Evolutionary conservation across 371 early-diverging fungal species (phyloP).

Genomic region (Dichotomocladium elegans): DNA sequence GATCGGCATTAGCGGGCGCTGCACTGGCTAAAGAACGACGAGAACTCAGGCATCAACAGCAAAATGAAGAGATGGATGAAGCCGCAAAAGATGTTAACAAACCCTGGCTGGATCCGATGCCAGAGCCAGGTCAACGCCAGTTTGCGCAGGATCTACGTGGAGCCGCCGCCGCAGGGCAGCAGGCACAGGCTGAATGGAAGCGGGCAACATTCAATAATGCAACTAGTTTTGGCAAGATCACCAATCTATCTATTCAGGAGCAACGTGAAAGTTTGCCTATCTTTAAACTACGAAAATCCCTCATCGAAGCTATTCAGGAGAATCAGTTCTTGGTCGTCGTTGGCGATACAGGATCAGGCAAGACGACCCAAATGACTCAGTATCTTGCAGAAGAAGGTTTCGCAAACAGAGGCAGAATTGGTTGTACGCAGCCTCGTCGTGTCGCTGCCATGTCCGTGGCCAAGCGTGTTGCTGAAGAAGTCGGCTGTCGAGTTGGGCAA

Average conservation of each 20-base stretch:
- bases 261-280: slow-evolving; percentile 92
- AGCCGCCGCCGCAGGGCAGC: slow-evolving; percentile 51
- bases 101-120: slow-evolving; percentile 96
- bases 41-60: slow-evolving; percentile 84
- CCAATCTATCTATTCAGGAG: slow-evolving; percentile 83
- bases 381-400: slow-evolving; percentile 95
- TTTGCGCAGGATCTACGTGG: slow-evolving; percentile 89
- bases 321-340: slow-evolving; percentile 93
- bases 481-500: slow-evolving; percentile 91
- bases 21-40: slow-evolving; percentile 91
- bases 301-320: slow-evolving; percentile 81
- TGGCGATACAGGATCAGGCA: slow-evolving; percentile 99
- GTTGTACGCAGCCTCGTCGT: slow-evolving; percentile 99
- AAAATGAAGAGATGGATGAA: slow-evolving; percentile 85
- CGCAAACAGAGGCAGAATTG: slow-evolving; percentile 81
- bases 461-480: slow-evolving; percentile 98
- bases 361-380: slow-evolving; percentile 99
- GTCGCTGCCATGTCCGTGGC: slow-evolving; percentile 99
- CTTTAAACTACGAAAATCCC: slow-evolving; percentile 71
- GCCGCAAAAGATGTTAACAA: slow-evolving; percentile 85
- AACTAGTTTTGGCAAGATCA: slow-evolving; percentile 90
- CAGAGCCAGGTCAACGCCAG: slow-evolving; percentile 78
- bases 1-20: slow-evolving; percentile 92
- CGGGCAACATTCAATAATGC: slow-evolving; percentile 81
- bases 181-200: slow-evolving; percentile 92